Conservation (phyloP, 2,329 filamentous ascomycete species). For the Fusarium sambucinum region DNA sequence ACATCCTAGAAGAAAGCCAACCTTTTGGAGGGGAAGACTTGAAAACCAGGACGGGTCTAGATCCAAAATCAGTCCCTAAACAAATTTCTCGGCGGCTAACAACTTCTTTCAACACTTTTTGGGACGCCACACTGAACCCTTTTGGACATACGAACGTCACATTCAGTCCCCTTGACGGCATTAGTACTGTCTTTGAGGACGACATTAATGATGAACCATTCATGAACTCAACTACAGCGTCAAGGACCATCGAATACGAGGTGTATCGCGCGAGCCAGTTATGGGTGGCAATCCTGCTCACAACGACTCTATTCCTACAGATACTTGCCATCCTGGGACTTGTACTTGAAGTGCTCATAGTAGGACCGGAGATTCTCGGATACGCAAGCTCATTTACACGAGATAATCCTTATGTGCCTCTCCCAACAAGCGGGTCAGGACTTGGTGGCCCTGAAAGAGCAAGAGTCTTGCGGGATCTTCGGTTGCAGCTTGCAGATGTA, state of each 20-base stretch:
- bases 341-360: not conserved
- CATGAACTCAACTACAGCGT: not conserved
- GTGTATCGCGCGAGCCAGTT: not conserved
- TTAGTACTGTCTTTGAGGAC: not conserved
- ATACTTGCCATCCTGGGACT: not conserved
- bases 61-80: too few species aligned
- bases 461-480: not conserved
- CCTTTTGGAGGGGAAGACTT: too few species aligned
- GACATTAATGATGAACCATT: not conserved
- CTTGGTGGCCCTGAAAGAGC: not conserved
- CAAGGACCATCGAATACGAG: not conserved
- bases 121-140: not conserved
- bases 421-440: not conserved
- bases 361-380: slow-evolving; percentile 1
- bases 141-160: not conserved
- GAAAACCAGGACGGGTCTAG: too few species aligned
- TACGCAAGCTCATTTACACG: not conserved
- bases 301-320: not conserved
- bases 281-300: not conserved
- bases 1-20: too few species aligned
- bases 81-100: not conserved
- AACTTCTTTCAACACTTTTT: not conserved
- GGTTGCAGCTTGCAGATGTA: not conserved
- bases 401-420: not conserved
- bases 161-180: rapidly evolving